phyloP scores from a whole-genome alignment of 2,329 filamentous ascomycete species.

The Ceratocystis harringtonii region DNA sequence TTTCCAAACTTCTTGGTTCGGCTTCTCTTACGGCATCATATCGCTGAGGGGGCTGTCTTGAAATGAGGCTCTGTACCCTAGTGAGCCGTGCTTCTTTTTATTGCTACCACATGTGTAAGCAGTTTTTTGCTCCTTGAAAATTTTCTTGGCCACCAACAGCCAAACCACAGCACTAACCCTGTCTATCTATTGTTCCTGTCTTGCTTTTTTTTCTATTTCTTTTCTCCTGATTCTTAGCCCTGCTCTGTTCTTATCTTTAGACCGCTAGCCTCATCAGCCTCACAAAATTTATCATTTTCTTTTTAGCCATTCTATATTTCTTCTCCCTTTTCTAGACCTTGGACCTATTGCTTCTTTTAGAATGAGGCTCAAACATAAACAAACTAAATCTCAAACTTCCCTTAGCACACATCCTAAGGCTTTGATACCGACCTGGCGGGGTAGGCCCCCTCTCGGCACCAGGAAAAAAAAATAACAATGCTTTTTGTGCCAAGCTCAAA shows the following conservation, averaged over 20 bases:
- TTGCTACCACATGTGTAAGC: not conserved
- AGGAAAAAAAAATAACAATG: not conserved
- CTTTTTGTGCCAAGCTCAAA: constrained; percentile 1
- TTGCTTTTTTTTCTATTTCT: not conserved
- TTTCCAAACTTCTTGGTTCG: not conserved
- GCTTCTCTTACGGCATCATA: not conserved
- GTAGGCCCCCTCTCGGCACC: not conserved
- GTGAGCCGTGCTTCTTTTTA: not conserved
- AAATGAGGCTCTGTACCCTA: not conserved
- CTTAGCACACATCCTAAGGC: not conserved
- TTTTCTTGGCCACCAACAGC: not conserved
- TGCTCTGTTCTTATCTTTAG: not conserved
- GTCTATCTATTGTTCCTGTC: not conserved
- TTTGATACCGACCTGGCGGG: not conserved
- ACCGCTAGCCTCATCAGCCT: not conserved
- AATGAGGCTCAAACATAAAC: constrained; percentile 4
- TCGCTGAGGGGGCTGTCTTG: not conserved
- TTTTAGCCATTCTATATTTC: not conserved
- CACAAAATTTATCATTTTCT: not conserved
- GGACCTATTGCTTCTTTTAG: not conserved
- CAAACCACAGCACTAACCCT: not conserved
- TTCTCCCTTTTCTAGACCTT: not conserved
- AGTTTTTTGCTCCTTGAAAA: constrained; percentile 2
- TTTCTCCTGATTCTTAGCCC: not conserved
- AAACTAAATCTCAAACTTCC: constrained; percentile 2